Evolutionary conservation across 306 rosid species (phyloP), one percentile per base, ranked within the genome.

Genomic region (Cyclanthera cordifolia): DNA sequence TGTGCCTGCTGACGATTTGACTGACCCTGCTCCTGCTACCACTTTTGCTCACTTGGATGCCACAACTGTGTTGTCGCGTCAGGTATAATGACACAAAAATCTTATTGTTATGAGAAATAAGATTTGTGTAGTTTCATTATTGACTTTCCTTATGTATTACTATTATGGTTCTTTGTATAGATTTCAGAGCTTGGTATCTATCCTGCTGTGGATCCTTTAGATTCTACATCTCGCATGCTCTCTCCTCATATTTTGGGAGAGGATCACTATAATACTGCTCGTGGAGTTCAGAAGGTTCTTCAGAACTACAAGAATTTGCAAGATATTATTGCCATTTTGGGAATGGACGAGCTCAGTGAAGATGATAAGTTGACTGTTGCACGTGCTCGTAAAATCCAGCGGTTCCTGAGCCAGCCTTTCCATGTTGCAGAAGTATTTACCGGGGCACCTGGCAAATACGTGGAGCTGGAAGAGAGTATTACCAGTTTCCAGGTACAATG

Each of bases 371-470:
- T 93, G 78, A 93, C 98, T 16, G 98, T 93, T 43, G 96, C 96
- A 10, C 98, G 98, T 75, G 98, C 98, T 37, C 96, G 98, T 59
- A 93, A 93, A 70, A 93, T 93, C 72, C 58, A 32, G 64, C 66
- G 81, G 69, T 93, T 93, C 88, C 73, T 93, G 75, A 93, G 98
- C 65, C 98, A 93, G 85, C 98, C 98, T 53, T 93, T 93, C 98
- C 98, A 93, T 67, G 98, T 93, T n/a, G 98, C 98, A 24, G 98
- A 93, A 78, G 98, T 93, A 19, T 93, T 93, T 87, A 93, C 98
- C 15, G 98, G 98, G 77, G 98, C 98, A 49, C 94, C 98, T 14
- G 98, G 98, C 53, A 93, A 93, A 77, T 93, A 93, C 3, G 98
- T 93, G 37, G 98, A 93, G 17, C 84, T 93, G 85, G 90, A 89